Conservation (phyloP, 78 protist genomes). For the Guillardia theta region DNA sequence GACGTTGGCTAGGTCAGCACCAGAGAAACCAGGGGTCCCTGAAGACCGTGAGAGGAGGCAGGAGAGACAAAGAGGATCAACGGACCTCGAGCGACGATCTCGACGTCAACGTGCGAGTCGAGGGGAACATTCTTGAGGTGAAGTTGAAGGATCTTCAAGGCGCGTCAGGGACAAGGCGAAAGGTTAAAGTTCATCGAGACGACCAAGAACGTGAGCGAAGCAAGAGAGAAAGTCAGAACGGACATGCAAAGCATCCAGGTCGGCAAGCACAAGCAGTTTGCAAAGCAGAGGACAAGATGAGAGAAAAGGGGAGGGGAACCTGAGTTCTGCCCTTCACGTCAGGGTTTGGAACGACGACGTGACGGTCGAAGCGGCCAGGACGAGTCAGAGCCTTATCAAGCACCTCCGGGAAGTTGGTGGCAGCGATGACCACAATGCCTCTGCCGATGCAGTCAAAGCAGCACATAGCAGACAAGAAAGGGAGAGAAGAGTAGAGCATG, state of each 20-base stretch:
- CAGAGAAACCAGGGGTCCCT: not conserved
- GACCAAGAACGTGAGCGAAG: too few relatives aligned
- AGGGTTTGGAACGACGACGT: slow-evolving; percentile 1
- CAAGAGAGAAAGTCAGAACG: not conserved
- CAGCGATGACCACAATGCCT: slow-evolving; percentile 91
- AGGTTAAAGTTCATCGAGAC: too few relatives aligned
- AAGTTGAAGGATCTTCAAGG: not conserved
- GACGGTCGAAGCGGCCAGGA: slow-evolving; percentile 27
- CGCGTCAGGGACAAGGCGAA: not conserved
- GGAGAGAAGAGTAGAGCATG: not conserved
- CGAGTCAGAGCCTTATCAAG: slow-evolving; percentile 69
- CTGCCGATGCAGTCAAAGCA: not conserved
- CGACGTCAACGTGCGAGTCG: not conserved
- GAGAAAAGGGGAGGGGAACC: not conserved
- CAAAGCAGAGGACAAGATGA: too few relatives aligned
- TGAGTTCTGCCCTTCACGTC: not conserved
- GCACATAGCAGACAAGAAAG: not conserved
- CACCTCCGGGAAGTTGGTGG: slow-evolving; percentile 88
- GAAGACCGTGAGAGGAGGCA: too few relatives aligned
- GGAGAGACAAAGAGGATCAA: too few relatives aligned
- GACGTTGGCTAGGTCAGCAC: slow-evolving; percentile 84
- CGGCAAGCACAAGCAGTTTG: too few relatives aligned
- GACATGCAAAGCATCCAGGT: not conserved
- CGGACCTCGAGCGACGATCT: not conserved
- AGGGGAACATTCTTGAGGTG: not conserved